Conservation (phyloP, 202 grass and related monocot species). For the Hordeum pubiflorum region DNA sequence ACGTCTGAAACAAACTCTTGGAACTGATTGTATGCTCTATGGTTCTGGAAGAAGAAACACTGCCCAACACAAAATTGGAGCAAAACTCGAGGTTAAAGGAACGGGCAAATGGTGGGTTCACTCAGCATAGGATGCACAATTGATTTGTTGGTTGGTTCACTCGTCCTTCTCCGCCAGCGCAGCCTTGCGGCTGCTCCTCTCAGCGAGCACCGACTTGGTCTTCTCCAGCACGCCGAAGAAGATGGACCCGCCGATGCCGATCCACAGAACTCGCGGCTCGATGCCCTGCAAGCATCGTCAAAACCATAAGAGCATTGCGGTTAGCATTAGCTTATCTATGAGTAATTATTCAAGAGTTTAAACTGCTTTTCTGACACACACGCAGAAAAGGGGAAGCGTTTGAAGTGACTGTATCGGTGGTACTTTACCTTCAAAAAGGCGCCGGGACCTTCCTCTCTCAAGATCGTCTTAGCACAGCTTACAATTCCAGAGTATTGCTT, state of each 20-base stretch:
- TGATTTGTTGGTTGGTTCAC: background rate
- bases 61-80: background rate
- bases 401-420: background rate
- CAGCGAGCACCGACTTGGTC: slow-evolving; percentile 57
- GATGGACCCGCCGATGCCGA: slow-evolving; percentile 87
- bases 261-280: slow-evolving; percentile 78
- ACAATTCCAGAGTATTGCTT: slow-evolving; percentile 68
- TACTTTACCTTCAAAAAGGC: slow-evolving; percentile 67
- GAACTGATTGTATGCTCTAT: background rate
- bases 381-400: background rate
- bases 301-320: background rate
- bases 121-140: background rate
- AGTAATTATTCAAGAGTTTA: background rate
- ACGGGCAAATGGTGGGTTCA: too few relatives aligned
- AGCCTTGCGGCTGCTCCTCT: slow-evolving; percentile 31
- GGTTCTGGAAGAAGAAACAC: background rate
- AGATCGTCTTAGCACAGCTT: slow-evolving; percentile 74
- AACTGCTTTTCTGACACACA: background rate
- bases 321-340: background rate
- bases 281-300: slow-evolving; percentile 47
- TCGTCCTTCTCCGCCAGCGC: background rate
- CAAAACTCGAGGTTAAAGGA: background rate
- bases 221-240: slow-evolving; percentile 85
- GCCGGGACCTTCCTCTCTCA: slow-evolving; percentile 64
- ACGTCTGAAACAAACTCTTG: background rate